Evolutionary conservation across 805 yeast species (phyloP).

Genomic region (Lipomyces yamadae): DNA sequence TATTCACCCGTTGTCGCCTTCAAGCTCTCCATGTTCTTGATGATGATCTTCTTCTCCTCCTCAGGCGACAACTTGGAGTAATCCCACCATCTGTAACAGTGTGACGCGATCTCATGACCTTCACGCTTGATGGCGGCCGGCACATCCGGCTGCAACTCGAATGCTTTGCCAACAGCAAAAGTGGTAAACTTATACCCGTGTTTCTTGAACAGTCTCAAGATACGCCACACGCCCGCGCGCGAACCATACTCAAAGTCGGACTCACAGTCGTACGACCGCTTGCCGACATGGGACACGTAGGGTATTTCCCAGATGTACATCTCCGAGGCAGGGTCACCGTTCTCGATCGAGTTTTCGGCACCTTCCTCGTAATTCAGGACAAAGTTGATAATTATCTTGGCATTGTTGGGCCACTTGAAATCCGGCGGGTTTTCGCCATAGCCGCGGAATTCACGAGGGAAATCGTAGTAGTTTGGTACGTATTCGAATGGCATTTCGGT

Average conservation of each 20-base stretch:
- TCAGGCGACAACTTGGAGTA: constrained; percentile 44
- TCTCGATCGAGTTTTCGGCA: constrained; percentile 43
- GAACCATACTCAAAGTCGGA: constrained; percentile 48
- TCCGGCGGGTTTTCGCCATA: constrained; percentile 45
- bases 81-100: constrained; percentile 49
- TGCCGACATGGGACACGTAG: constrained; percentile 36
- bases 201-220: constrained; percentile 47
- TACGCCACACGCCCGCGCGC: constrained; percentile 47
- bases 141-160: constrained; percentile 46
- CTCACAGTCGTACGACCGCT: constrained; percentile 44
- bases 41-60: constrained; percentile 46
- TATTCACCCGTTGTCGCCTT: constrained; percentile 46
- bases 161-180: constrained; percentile 50
- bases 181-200: constrained; percentile 46
- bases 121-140: constrained; percentile 48
- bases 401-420: constrained; percentile 47
- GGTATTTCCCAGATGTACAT: constrained; percentile 41
- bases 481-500: constrained; percentile 17
- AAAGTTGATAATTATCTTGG: constrained; percentile 45
- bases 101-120: constrained; percentile 50
- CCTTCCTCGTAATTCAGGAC: constrained; percentile 49
- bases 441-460: constrained; percentile 44
- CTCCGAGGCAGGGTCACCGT: constrained; percentile 45
- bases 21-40: constrained; percentile 43
- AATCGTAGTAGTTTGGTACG: constrained; percentile 36